Percentiles rank a stretch among this genome's conserved stretches.
phyloP scores from a whole-genome alignment of 2,329 filamentous ascomycete genomes.

The Xylaria sp. region DNA sequence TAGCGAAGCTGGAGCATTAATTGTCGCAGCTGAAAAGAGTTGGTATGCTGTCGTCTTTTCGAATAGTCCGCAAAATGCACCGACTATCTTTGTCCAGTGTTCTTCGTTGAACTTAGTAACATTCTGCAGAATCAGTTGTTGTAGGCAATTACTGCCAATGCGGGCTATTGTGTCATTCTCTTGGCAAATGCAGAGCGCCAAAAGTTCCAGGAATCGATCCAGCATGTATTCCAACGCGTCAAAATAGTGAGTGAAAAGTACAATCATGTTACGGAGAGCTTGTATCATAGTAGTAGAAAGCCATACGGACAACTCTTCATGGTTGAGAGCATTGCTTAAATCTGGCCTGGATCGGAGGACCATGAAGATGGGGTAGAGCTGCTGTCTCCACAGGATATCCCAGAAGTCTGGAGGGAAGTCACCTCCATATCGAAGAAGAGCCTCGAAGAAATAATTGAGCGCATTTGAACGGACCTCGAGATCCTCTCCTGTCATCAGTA shows the following conservation, averaged over 20 bases:
- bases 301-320: constrained; percentile 98
- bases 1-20: constrained; percentile 63
- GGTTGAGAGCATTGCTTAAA: constrained; percentile 93
- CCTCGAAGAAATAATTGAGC: constrained; percentile 96
- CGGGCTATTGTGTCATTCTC: constrained; percentile 98
- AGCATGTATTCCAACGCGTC: constrained; percentile 97
- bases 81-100: constrained; percentile 95
- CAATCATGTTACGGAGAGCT: constrained; percentile 97
- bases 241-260: constrained; percentile 98
- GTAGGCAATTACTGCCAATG: constrained; percentile 97
- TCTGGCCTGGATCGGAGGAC: constrained; percentile 95
- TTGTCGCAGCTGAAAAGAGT: constrained; percentile 84
- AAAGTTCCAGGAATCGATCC: constrained; percentile 92
- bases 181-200: constrained; percentile 97
- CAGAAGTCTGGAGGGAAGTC: constrained; percentile 95
- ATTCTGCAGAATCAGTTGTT: constrained; percentile 96
- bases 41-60: constrained; percentile 94
- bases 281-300: constrained; percentile 99
- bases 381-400: constrained; percentile 97
- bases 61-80: constrained; percentile 95
- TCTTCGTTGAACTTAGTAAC: constrained; percentile 87
- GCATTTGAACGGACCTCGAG: constrained; percentile 92
- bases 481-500: constrained; percentile 98
- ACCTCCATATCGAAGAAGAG: constrained; percentile 86
- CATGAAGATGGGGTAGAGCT: constrained; percentile 98